Evolutionary conservation across 2,329 filamentous ascomycete species (phyloP), one percentile per base, ranked within the genome.

Genomic region (Xylaria hypoxylon): DNA sequence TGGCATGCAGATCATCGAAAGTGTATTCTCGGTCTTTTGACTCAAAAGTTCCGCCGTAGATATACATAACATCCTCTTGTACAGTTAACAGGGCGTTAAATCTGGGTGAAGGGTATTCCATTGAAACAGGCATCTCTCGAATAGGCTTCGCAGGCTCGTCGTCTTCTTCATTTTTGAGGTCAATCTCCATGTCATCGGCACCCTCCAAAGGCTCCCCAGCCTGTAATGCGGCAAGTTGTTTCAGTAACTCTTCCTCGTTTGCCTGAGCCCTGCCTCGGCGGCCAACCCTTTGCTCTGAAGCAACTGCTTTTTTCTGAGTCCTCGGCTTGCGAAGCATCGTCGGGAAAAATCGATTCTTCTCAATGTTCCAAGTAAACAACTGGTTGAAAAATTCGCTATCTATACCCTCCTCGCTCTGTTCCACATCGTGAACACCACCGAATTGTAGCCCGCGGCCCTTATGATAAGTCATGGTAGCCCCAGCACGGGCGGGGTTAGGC

Each of bases 371-470:
- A 5, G 94, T 92, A 75, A 92, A 96, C 26, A 98, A 81, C 62
- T 90, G 87, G 74, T 97, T 95, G 82, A 98, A 99, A 80, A 99
- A 99, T 78, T 97, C 94, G 76, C 93, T 97, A 61, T 99, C 95
- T 71, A 99, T 97, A 3, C 92, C 94, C 78, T 99, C 96, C 77
- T 97, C 94, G 70, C 88, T 95, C 77, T 94, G 87, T 78, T 97
- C 93, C 0, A 96, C 91, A 72, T 97, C 94, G 74, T 97, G 93
- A 3, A 99, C 96, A 59, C 96, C 96, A 50, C 96, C 96, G 77
- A 98, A 98, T 74, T 93, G 81, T 64, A 99, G 95, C 0, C 96
- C 96, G 67, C 96, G 89, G 0, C 95, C 94, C 79, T 95, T 96
- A 81, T 99, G 96, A 78, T 90, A 93, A 0, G 93, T 89, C 94